Base-by-base conservation (phyloP, 495 filamentous ascomycete species). In the Penicillium salamii region DNA sequence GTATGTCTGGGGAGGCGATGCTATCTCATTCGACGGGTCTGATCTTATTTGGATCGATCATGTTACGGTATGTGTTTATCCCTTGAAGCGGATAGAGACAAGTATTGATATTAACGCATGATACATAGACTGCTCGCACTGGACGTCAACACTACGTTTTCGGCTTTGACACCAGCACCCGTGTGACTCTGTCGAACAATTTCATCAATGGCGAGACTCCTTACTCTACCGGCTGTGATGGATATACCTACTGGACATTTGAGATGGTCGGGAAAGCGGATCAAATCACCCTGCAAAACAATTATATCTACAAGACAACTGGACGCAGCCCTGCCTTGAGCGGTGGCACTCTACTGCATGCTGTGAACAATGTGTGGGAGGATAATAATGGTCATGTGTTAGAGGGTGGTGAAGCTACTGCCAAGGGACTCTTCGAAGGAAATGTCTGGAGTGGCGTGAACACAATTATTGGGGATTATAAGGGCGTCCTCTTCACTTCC, bases 161-260 rank as follows among this genome's bases (percentile, higher is more conserved):
- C 29, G 74, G 74, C 6, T 60, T 55, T 31, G 35, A 36, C 20
- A 49, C 63, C 8, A 64, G 58, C 34, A 65, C 59, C 26, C 67
- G 67, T 40, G 62, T 76, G 5, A 40, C 45, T 21, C 21, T 48
- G 23, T 48, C 45, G 3, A 48, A 48, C 35, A 72, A 70, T 42
- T 67, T 76, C 56, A 66, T 77, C 54, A 62, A 77, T 42, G 74
- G 74, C 39, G 39, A 47, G 11, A 74, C 71, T 4, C 57, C 42
- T 39, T 77, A 69, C 69, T 73, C 68, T 21, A 71, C 73, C 9
- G 66, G 61, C 33, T 77, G 74, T 51, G 69, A 76, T 45, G 62
- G 63, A 14, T 58, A 74, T 47, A 68, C 72, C 53, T 77, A 78
- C 67, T 76, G 74, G 73, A 63, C 59, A 19, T 55, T 78, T 35